Evolutionary conservation across 495 filamentous ascomycete species (phyloP).

Genomic region (Geoglossum glabrum): DNA sequence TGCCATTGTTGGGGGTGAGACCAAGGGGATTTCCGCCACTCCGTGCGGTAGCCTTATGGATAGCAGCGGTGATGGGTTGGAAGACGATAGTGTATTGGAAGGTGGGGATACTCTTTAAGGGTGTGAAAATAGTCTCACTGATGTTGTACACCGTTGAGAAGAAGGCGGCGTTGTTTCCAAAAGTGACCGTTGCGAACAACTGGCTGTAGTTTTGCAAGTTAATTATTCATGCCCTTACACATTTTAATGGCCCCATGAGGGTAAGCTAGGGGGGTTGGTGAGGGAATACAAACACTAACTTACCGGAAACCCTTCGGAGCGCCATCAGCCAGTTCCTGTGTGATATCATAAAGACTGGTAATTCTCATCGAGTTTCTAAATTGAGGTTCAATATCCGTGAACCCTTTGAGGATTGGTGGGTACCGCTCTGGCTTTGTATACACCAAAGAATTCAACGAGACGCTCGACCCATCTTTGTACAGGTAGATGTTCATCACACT

Average conservation of each 20-base stretch:
- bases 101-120: conserved; percentile 18
- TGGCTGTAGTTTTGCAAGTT: conserved; percentile 8
- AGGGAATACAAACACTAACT: background rate
- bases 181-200: conserved; percentile 25
- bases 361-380: conserved; percentile 20
- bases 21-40: conserved; percentile 35
- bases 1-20: conserved; percentile 18
- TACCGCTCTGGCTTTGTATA: conserved; percentile 21
- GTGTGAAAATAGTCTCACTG: conserved; percentile 18
- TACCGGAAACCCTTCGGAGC: conserved; percentile 25
- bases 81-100: conserved; percentile 25
- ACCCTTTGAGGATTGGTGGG: conserved; percentile 24
- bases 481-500: conserved; percentile 24
- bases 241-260: too few relatives aligned
- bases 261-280: background rate
- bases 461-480: conserved; percentile 10
- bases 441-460: conserved; percentile 20
- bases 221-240: too few relatives aligned
- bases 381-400: conserved; percentile 17
- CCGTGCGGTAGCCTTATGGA: conserved; percentile 20
- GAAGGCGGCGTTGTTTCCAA: conserved; percentile 18
- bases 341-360: conserved; percentile 26
- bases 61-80: conserved; percentile 25
- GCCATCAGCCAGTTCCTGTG: conserved; percentile 19
- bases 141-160: conserved; percentile 19